Evolutionary conservation across 2,329 filamentous ascomycete species (phyloP).

Genomic region (Aschersonia sp.): DNA sequence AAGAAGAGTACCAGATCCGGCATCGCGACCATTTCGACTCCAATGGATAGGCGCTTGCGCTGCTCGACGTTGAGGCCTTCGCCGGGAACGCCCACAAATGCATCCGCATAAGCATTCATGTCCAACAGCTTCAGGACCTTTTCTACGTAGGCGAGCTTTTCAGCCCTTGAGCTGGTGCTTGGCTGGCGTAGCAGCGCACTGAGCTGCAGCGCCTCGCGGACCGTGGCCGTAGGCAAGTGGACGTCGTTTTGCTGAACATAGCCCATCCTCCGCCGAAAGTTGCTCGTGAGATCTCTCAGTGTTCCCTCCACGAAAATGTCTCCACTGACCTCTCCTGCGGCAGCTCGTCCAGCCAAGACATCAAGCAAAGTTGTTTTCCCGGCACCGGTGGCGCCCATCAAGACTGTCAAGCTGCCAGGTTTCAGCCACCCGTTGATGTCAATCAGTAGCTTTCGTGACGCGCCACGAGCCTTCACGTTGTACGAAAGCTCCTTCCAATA

Average conservation of each 20-base stretch:
- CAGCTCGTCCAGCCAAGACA: conserved; percentile 65
- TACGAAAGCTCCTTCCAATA: conserved; percentile 58
- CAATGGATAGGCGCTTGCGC: conserved; percentile 42
- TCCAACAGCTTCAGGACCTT: conserved; percentile 56
- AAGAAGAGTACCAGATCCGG: conserved; percentile 45
- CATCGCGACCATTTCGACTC: conserved; percentile 46
- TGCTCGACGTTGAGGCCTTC: conserved; percentile 36
- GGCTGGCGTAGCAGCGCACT: conserved; percentile 61
- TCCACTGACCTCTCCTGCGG: conserved; percentile 60
- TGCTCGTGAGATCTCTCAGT: conserved; percentile 44
- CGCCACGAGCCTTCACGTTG: conserved; percentile 45
- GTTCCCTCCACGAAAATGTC: conserved; percentile 65
- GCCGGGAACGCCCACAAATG: conserved; percentile 35
- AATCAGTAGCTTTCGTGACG: conserved; percentile 56
- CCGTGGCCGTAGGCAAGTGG: conserved; percentile 57
- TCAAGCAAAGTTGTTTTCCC: conserved; percentile 80
- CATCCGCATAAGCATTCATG: conserved; percentile 31
- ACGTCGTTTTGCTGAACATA: conserved; percentile 75
- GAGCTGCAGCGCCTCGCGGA: conserved; percentile 63
- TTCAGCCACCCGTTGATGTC: conserved; percentile 76
- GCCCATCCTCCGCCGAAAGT: conserved; percentile 63
- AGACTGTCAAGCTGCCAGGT: conserved; percentile 60
- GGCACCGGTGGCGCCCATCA: conserved; percentile 73
- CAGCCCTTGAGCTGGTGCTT: conserved; percentile 42
- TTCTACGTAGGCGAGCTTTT: conserved; percentile 64